A percentile compares a stretch with the other conserved stretches of the same genome.
phyloP scores from a whole-genome alignment of 768 basidiomycete species.

The Filobasidium floriforme region DNA sequence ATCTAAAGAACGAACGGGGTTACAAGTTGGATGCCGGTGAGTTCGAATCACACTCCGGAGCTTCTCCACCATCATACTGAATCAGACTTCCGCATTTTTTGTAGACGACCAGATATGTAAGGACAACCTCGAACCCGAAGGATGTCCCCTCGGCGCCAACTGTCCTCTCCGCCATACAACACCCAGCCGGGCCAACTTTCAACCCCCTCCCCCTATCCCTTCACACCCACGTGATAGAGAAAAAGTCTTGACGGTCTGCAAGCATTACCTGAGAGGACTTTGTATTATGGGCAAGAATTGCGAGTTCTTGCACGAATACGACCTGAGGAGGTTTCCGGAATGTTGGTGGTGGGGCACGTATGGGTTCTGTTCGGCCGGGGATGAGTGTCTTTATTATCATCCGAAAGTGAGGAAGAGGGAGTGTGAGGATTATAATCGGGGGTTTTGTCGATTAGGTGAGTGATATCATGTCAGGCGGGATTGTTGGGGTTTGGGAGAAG shows the following conservation, averaged over 20 bases:
- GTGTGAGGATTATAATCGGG: conserved; percentile 90
- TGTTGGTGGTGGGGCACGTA: conserved; percentile 99
- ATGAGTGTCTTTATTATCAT: conserved; percentile 80
- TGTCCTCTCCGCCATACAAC: conserved; percentile 88
- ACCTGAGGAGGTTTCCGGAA: conserved; percentile 93
- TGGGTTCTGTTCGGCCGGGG: conserved; percentile 93
- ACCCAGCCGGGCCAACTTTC: conserved; percentile 81
- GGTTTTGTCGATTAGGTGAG: conserved; percentile 88
- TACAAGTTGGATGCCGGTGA: conserved; percentile 87
- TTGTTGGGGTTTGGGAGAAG: neutral
- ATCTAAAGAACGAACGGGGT: conserved; percentile 71
- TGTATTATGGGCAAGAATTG: conserved; percentile 98
- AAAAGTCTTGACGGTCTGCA: conserved; percentile 70
- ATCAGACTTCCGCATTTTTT: neutral
- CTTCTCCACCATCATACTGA: neutral
- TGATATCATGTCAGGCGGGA: conserved; percentile 18
- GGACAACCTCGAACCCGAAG: conserved; percentile 66
- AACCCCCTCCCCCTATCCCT: conserved; percentile 72
- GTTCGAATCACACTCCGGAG: conserved; percentile 23
- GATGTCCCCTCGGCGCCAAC: conserved; percentile 81
- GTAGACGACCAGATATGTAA: conserved; percentile 91
- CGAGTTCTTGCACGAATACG: conserved; percentile 98
- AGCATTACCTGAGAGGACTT: conserved; percentile 94
- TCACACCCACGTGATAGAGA: conserved; percentile 55
- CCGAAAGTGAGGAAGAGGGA: conserved; percentile 90